phyloP scores from a whole-genome alignment of 495 filamentous ascomycete species.

The Chaetomium tenue region DNA sequence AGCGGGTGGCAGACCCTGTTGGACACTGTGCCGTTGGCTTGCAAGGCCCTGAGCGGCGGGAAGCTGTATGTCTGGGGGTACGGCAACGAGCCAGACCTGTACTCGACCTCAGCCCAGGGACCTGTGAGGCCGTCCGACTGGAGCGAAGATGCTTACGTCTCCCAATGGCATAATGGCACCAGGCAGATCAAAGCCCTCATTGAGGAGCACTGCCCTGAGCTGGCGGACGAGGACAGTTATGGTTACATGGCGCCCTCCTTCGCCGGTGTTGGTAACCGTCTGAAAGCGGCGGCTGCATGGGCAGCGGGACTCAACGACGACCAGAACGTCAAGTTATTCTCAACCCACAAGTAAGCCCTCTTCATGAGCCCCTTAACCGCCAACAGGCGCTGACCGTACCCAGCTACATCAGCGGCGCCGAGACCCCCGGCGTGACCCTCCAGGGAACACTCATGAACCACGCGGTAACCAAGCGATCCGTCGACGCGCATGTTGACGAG shows the following conservation, averaged over 20 bases:
- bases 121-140: conserved; percentile 53
- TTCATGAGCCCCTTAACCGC: background rate
- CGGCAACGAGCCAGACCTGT: conserved; percentile 69
- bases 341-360: conserved; percentile 59
- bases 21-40: conserved; percentile 57
- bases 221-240: conserved; percentile 43
- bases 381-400: conserved; percentile 16
- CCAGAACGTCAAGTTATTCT: conserved; percentile 54
- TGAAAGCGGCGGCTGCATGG: conserved; percentile 54
- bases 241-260: conserved; percentile 62
- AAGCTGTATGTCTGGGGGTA: conserved; percentile 59
- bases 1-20: conserved; percentile 52
- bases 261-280: conserved; percentile 52
- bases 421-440: conserved; percentile 61
- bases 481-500: conserved; percentile 49
- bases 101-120: conserved; percentile 53
- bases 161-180: conserved; percentile 61
- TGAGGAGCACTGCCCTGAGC: conserved; percentile 52
- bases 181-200: conserved; percentile 50
- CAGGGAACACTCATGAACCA: conserved; percentile 67
- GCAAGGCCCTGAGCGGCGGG: conserved; percentile 54
- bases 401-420: conserved; percentile 65
- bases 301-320: conserved; percentile 51
- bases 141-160: conserved; percentile 57
- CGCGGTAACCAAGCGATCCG: conserved; percentile 51